A percentile compares a stretch with the other conserved stretches of the same genome.
phyloP scores from a whole-genome alignment of 805 yeast species.

The Pichia exigua region DNA sequence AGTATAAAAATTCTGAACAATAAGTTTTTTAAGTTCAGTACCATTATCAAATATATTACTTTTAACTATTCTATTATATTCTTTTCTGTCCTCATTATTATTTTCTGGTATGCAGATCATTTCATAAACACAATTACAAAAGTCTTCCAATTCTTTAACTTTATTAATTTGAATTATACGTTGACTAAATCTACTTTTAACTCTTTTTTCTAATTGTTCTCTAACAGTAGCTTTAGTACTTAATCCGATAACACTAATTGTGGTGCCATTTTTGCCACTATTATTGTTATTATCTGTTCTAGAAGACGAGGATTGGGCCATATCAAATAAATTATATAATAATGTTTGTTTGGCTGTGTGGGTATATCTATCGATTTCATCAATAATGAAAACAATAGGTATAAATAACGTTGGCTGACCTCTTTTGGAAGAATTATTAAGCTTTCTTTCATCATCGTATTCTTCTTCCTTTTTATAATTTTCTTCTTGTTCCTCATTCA shows the following conservation, averaged over 20 bases:
- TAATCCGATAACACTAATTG: constrained; percentile 75
- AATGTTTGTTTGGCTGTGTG: constrained; percentile 69
- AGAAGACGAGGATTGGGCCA: constrained; percentile 49
- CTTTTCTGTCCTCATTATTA: neutral
- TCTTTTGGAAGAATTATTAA: constrained; percentile 5
- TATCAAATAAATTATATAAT: constrained; percentile 79
- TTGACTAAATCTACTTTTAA: constrained; percentile 82
- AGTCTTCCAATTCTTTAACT: constrained; percentile 39
- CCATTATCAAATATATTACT: neutral
- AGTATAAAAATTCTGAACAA: constrained; percentile 47
- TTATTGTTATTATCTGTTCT: constrained; percentile 18
- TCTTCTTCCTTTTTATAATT: constrained; percentile 15
- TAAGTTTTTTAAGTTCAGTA: constrained; percentile 26
- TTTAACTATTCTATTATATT: constrained; percentile 31
- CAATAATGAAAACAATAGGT: constrained; percentile 71
- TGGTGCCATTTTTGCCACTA: constrained; percentile 28
- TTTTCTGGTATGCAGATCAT: constrained; percentile 21
- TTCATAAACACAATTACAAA: constrained; percentile 37
- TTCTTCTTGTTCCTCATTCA: constrained; percentile 14
- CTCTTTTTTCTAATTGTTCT: constrained; percentile 85
- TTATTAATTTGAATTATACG: constrained; percentile 56
- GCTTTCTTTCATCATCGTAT: constrained; percentile 15
- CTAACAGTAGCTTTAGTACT: constrained; percentile 68
- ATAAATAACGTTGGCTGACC: constrained; percentile 25
- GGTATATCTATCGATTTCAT: constrained; percentile 79